phyloP scores from a whole-genome alignment of 192 early-diverging fungal species.

The Gryganskiella cystojenkinii region DNA sequence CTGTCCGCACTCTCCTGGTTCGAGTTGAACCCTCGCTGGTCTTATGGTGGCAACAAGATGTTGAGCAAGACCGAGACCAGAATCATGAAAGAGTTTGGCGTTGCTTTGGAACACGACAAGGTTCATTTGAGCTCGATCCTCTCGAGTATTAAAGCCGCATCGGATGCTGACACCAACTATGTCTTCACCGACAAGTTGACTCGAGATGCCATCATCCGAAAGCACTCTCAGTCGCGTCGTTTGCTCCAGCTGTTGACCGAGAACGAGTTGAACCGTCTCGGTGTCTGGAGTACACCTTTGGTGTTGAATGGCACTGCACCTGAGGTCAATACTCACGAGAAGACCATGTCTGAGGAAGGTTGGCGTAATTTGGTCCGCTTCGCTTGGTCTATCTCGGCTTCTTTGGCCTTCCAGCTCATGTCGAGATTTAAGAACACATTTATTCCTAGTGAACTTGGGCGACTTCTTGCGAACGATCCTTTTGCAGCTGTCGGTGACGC shows the following conservation, averaged over 20 bases:
- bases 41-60: conserved; percentile 78
- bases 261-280: conserved; percentile 85
- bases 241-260: conserved; percentile 87
- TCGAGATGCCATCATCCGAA: conserved; percentile 61
- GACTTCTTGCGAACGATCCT: conserved; percentile 67
- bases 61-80: conserved; percentile 67
- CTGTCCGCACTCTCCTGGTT: conserved; percentile 86
- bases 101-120: conserved; percentile 70
- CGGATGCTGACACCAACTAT: conserved; percentile 13
- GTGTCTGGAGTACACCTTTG: conserved; percentile 83
- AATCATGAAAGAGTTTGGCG: conserved; percentile 70
- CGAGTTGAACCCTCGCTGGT: conserved; percentile 76
- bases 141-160: conserved; percentile 37
- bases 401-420: conserved; percentile 81
- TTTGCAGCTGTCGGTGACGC: conserved; percentile 74
- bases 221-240: conserved; percentile 60
- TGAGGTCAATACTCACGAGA: conserved; percentile 25
- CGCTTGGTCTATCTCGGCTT: conserved; percentile 87
- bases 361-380: conserved; percentile 81
- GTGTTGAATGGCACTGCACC: conserved; percentile 19
- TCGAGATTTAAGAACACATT: conserved; percentile 76
- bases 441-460: conserved; percentile 74
- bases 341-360: conserved; percentile 59
- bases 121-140: conserved; percentile 61
- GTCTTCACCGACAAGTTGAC: conserved; percentile 54